Percentiles rank a stretch among this genome's conserved stretches.
Conservation (phyloP, 148 eudicot species). For the Vaccinium myrtillus region DNA sequence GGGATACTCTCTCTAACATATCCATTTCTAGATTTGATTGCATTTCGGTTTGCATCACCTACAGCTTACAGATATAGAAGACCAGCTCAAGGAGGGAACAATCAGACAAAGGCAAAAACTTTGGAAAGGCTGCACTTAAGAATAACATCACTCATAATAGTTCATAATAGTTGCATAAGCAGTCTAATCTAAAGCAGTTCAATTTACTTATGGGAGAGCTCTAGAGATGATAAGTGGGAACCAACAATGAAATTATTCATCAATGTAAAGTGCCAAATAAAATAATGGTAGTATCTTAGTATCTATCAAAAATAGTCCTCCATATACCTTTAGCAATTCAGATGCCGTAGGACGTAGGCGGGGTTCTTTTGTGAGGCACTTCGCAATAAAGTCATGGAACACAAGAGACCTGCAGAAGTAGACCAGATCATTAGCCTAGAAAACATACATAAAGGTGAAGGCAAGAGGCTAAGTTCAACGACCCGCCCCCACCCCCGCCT, state of each 20-base stretch:
- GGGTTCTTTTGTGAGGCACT: slow-evolving; percentile 93
- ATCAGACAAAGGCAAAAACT: background rate
- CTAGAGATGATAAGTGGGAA: background rate
- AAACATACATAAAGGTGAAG: background rate
- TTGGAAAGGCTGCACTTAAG: background rate
- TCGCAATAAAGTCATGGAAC: slow-evolving; percentile 96
- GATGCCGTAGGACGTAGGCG: slow-evolving; percentile 87
- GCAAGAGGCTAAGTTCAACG: background rate
- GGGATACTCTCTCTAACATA: too few species aligned
- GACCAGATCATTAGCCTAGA: slow-evolving; percentile 10
- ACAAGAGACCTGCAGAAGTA: slow-evolving; percentile 74
- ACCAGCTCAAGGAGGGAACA: slow-evolving; percentile 5
- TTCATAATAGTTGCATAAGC: background rate
- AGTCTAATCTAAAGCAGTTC: background rate
- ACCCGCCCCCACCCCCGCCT: too few species aligned
- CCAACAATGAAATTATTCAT: background rate
- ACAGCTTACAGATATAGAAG: background rate
- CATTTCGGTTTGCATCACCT: too few species aligned
- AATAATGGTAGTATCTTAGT: background rate
- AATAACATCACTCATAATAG: background rate
- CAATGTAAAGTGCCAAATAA: background rate
- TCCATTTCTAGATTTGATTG: too few species aligned
- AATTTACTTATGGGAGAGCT: slow-evolving; percentile 9
- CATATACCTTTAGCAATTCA: slow-evolving; percentile 86
- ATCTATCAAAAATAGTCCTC: background rate